These are phyloP conservation scores for Cryptosporidium felis DNA, from an alignment of 169 alveolate species.

Conservation along the genomic window DNA sequence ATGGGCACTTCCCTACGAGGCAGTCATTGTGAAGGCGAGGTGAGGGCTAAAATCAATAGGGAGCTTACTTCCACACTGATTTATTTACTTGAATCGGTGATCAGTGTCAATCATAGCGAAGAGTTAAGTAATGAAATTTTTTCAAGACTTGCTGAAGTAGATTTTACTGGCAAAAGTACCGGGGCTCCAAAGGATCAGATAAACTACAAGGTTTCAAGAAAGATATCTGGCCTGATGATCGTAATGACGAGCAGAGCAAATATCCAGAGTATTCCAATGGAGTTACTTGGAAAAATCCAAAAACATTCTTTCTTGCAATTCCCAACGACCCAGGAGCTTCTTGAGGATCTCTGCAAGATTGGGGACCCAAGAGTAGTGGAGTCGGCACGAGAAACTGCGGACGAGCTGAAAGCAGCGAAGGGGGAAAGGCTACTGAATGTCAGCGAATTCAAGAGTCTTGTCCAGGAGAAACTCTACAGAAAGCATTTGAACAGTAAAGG, in stretches of 20 bases:
- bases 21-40: background rate
- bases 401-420: background rate
- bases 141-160: background rate
- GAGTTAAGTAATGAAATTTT: background rate
- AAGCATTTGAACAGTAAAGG: background rate
- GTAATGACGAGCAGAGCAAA: conserved; percentile 24
- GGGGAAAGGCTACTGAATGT: conserved; percentile 4
- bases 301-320: conserved; percentile 15
- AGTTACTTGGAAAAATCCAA: conserved; percentile 9
- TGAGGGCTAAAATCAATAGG: conserved; percentile 24
- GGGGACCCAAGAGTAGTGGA: background rate
- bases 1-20: background rate
- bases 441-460: conserved; percentile 30
- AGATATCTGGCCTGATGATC: conserved; percentile 32
- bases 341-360: background rate
- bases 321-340: conserved; percentile 11
- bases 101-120: background rate
- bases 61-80: conserved; percentile 37
- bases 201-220: background rate
- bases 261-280: background rate
- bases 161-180: background rate
- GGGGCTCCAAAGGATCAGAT: background rate
- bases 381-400: background rate
- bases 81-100: conserved; percentile 36
- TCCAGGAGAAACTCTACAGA: conserved; percentile 21